These are phyloP conservation scores for Lanzia echinophila DNA, from an alignment of 2,329 filamentous ascomycete species.

Conservation along the genomic window DNA sequence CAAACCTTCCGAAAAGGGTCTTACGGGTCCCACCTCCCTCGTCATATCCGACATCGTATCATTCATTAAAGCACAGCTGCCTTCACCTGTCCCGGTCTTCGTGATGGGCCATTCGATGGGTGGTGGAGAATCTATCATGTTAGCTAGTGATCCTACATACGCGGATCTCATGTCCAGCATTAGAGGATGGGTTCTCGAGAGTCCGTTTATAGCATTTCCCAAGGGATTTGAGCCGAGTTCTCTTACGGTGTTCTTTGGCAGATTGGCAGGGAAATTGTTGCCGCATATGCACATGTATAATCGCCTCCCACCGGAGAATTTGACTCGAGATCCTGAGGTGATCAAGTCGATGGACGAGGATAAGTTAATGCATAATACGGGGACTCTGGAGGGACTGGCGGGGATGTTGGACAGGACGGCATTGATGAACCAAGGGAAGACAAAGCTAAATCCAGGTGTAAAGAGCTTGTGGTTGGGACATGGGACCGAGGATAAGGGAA, in stretches of 20 bases:
- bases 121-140: conserved; percentile 65
- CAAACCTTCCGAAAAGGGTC: conserved; percentile 55
- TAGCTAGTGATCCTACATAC: conserved; percentile 46
- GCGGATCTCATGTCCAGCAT: conserved; percentile 52
- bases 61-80: conserved; percentile 59
- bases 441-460: conserved; percentile 47
- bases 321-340: conserved; percentile 62
- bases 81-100: conserved; percentile 58
- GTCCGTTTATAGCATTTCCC: conserved; percentile 72
- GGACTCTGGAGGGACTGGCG: conserved; percentile 74
- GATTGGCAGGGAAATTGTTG: conserved; percentile 60
- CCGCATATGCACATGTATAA: conserved; percentile 58
- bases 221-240: conserved; percentile 55
- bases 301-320: conserved; percentile 53
- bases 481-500: conserved; percentile 67
- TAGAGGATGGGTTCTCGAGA: conserved; percentile 67
- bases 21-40: conserved; percentile 64
- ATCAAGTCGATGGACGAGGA: conserved; percentile 57
- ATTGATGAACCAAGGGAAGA: conserved; percentile 49
- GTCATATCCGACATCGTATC: conserved; percentile 74
- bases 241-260: conserved; percentile 58
- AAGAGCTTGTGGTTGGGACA: conserved; percentile 65
- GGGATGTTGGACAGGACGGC: conserved; percentile 69
- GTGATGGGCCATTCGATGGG: conserved; percentile 91
- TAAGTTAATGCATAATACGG: conserved; percentile 70